phyloP scores from a whole-genome alignment of 371 early-diverging fungal genomes.

The Synchytrium microbalum region DNA sequence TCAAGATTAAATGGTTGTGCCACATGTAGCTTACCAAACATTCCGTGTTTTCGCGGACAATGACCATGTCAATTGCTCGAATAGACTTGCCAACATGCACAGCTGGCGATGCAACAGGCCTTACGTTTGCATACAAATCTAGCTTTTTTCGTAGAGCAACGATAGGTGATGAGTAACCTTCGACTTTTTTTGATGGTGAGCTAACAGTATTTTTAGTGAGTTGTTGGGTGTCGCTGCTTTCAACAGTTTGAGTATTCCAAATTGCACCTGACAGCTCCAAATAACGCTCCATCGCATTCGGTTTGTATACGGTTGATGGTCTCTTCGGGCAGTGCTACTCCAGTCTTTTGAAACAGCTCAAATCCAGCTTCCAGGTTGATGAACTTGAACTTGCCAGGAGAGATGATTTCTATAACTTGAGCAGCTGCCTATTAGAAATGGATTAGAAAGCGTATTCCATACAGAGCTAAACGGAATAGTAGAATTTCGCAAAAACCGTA shows the following conservation, averaged over 20 bases:
- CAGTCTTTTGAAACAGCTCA: slow-evolving; percentile 86
- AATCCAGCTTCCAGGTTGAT: slow-evolving; percentile 86
- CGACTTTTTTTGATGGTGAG: slow-evolving; percentile 94
- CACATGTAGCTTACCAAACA: slow-evolving; percentile 59
- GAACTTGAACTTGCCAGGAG: slow-evolving; percentile 61
- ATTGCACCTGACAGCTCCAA: slow-evolving; percentile 86
- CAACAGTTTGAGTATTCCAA: background rate
- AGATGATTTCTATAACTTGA: slow-evolving; percentile 67
- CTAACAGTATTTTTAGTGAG: no score
- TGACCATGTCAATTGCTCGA: slow-evolving; percentile 87
- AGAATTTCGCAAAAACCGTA: slow-evolving; percentile 16
- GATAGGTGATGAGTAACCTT: slow-evolving; percentile 92
- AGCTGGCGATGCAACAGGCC: slow-evolving; percentile 90
- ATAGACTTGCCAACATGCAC: slow-evolving; percentile 65
- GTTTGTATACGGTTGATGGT: slow-evolving; percentile 61
- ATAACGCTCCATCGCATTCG: slow-evolving; percentile 87
- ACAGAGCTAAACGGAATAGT: background rate
- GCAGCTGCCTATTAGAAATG: slow-evolving; percentile 64
- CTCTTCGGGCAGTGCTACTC: slow-evolving; percentile 77
- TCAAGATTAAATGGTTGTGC: background rate
- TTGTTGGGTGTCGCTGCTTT: slow-evolving; percentile 3
- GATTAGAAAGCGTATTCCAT: background rate
- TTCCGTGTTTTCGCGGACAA: slow-evolving; percentile 95
- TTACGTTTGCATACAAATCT: slow-evolving; percentile 87
- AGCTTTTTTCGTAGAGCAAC: slow-evolving; percentile 86